phyloP scores from a whole-genome alignment of 768 basidiomycete species.

The Tulasnella sp. region DNA sequence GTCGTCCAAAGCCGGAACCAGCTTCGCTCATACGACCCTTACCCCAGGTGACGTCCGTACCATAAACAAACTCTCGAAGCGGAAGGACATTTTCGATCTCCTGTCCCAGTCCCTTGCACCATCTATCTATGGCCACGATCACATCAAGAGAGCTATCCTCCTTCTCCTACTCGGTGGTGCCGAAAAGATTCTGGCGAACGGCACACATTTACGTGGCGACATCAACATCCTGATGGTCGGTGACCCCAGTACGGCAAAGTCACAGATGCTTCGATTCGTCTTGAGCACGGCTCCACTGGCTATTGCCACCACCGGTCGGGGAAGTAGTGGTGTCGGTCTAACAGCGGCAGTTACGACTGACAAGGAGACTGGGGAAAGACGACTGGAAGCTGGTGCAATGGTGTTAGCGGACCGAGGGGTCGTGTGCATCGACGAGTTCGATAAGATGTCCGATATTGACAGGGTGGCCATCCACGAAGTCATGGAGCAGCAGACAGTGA shows the following conservation, averaged over 20 bases:
- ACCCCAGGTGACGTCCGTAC: constrained; percentile 91
- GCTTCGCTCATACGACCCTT: constrained; percentile 83
- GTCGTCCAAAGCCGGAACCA: constrained; percentile 89
- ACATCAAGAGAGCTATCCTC: constrained; percentile 89
- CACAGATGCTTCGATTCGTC: constrained; percentile 90
- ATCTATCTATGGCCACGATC: constrained; percentile 92
- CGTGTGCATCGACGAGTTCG: constrained; percentile 99
- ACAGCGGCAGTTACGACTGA: constrained; percentile 98
- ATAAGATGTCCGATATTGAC: constrained; percentile 99
- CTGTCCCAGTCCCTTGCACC: constrained; percentile 93
- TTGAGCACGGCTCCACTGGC: constrained; percentile 92
- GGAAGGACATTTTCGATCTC: constrained; percentile 72
- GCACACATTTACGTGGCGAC: constrained; percentile 97
- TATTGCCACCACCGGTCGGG: constrained; percentile 95
- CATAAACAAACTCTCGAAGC: constrained; percentile 88
- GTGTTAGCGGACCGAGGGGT: constrained; percentile 97
- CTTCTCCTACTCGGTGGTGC: constrained; percentile 90
- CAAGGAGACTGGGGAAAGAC: constrained; percentile 92
- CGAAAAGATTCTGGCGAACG: constrained; percentile 95
- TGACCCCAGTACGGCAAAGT: constrained; percentile 97
- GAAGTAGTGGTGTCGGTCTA: constrained; percentile 96
- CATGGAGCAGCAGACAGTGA: constrained; percentile 99
- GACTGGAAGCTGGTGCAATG: constrained; percentile 98
- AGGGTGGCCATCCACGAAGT: constrained; percentile 99
- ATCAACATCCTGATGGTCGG: constrained; percentile 99